Evolutionary conservation across 2,329 filamentous ascomycete genomes (phyloP).

Genomic region (Penicillium sp.): DNA sequence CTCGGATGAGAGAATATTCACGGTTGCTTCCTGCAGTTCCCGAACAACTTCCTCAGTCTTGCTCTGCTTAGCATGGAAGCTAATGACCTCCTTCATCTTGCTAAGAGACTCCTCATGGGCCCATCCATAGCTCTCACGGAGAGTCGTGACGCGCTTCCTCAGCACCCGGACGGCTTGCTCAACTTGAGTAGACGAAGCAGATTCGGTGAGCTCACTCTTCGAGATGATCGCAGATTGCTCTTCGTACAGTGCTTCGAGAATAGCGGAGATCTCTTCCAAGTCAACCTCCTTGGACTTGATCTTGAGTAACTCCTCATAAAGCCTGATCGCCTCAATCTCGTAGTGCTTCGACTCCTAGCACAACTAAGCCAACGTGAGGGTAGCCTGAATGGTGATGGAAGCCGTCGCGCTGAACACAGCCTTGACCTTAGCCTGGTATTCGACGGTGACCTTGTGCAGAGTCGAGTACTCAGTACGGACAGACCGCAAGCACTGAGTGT

Average conservation of each 20-base stretch:
- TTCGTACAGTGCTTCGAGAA: slow-evolving; percentile 44
- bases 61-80: slow-evolving; percentile 40
- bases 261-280: slow-evolving; percentile 38
- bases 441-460: slow-evolving; percentile 41
- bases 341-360: slow-evolving; percentile 45
- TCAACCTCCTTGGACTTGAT: slow-evolving; percentile 39
- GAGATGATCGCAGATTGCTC: slow-evolving; percentile 37
- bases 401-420: slow-evolving; percentile 39
- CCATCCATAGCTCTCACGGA: slow-evolving; percentile 43
- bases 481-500: slow-evolving; percentile 42
- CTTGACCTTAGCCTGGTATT: slow-evolving; percentile 43
- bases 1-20: slow-evolving; percentile 41
- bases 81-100: slow-evolving; percentile 43
- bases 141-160: slow-evolving; percentile 34
- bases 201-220: slow-evolving; percentile 27
- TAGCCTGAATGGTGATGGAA: slow-evolving; percentile 44
- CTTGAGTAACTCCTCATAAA: slow-evolving; percentile 45
- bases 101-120: slow-evolving; percentile 46
- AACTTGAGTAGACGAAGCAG: slow-evolving; percentile 35
- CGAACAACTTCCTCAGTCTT: slow-evolving; percentile 36
- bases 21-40: slow-evolving; percentile 41
- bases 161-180: slow-evolving; percentile 38
- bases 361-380: slow-evolving; percentile 40
- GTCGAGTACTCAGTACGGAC: slow-evolving; percentile 35
- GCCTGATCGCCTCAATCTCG: slow-evolving; percentile 39